A percentile compares a stretch with the other conserved stretches of the same genome.
phyloP scores from a whole-genome alignment of 176 grass and related monocot genomes.

The Thinopyrum elongatum region DNA sequence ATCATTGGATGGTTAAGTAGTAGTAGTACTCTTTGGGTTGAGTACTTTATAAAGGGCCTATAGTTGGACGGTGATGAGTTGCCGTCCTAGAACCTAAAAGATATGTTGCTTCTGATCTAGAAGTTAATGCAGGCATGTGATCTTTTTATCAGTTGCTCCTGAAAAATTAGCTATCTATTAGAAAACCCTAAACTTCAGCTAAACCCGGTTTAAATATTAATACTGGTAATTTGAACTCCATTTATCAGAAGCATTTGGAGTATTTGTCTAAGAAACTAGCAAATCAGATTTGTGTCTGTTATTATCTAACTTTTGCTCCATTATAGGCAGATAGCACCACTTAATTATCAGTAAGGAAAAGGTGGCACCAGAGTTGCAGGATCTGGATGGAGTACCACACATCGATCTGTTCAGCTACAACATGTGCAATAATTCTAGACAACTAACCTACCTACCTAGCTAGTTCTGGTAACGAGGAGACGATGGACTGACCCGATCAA shows the following conservation, averaged over 20 bases:
- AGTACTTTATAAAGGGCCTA: not conserved
- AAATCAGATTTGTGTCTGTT: not conserved
- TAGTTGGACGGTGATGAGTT: constrained; percentile 24
- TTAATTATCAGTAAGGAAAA: constrained; percentile 20
- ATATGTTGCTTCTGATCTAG: not conserved
- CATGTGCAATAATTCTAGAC: constrained; percentile 29
- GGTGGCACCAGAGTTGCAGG: constrained; percentile 14
- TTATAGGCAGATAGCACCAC: not conserved
- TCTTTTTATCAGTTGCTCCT: not conserved
- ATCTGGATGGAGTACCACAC: not conserved
- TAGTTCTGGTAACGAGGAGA: not conserved
- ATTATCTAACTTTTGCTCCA: not conserved
- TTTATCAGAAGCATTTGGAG: not conserved
- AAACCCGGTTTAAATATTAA: not conserved
- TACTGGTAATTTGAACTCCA: no score
- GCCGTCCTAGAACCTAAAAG: constrained; percentile 17
- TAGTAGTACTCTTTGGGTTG: not conserved
- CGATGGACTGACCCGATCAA: not conserved
- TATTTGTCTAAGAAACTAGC: not conserved
- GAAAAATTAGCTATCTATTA: not conserved
- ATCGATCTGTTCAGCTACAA: not conserved
- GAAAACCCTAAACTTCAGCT: not conserved
- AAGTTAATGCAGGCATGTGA: constrained; percentile 46
- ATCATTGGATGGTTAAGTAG: not conserved
- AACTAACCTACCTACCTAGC: not conserved